These are phyloP conservation scores for Fusarium euwallaceae DNA, from an alignment of 2,329 filamentous ascomycete genomes.

Conservation along the genomic window DNA sequence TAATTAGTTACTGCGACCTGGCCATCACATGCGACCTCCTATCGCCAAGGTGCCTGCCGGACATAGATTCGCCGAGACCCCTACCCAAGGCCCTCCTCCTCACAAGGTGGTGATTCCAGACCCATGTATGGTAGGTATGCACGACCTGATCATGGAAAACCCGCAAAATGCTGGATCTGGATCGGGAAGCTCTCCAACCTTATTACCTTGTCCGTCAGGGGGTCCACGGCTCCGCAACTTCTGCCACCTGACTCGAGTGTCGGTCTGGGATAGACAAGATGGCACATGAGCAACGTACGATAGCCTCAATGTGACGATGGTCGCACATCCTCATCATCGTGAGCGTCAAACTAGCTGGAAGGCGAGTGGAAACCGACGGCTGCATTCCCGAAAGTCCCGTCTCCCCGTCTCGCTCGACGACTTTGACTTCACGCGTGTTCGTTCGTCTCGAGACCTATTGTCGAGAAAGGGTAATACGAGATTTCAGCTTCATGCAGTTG, in stretches of 20 bases:
- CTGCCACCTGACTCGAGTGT: conserved; percentile 25
- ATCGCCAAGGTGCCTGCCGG: conserved; percentile 20
- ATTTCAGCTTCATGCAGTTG: background rate
- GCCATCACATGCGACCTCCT: conserved; percentile 34
- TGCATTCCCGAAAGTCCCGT: conserved; percentile 38
- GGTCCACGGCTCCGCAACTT: conserved; percentile 23
- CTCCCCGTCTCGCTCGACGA: background rate
- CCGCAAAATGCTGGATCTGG: conserved; percentile 28
- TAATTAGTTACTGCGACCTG: background rate
- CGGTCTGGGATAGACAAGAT: conserved; percentile 8
- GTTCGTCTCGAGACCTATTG: background rate
- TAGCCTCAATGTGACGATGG: conserved; percentile 17
- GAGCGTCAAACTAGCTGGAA: conserved; percentile 9
- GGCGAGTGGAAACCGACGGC: conserved; percentile 28
- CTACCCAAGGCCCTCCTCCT: background rate
- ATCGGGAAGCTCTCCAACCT: conserved; percentile 14
- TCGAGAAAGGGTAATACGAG: background rate
- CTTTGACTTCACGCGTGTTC: background rate
- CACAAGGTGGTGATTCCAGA: conserved; percentile 21
- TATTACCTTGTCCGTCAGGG: conserved; percentile 28
- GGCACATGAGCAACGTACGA: conserved; percentile 31
- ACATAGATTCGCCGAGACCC: conserved; percentile 15
- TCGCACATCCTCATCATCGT: conserved; percentile 10
- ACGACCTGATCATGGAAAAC: conserved; percentile 18
- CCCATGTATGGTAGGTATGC: conserved; percentile 8